Base-by-base conservation (phyloP, 768 basidiomycete genomes). In the Mycena pura region DNA sequence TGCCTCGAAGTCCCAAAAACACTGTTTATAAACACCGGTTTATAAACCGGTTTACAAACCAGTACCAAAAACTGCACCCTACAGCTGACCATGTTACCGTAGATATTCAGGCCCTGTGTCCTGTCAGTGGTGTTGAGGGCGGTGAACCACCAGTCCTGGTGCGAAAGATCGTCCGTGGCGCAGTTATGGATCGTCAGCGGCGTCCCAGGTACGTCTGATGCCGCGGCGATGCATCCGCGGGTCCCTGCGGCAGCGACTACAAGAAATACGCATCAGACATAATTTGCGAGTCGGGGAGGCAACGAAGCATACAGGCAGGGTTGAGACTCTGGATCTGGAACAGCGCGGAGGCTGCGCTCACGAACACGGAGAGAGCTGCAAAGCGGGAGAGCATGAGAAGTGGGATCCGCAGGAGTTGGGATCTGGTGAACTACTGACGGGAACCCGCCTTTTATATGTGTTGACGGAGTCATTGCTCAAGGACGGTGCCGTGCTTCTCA, bases 91-190 rank as follows among this genome's bases (percentile, higher is more conserved):
- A 51, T 51, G 50, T 51, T 51, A 40, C 50, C 38, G 38, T 51
- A 51, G 50, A 51, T 51, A 51, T 51, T 51, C 50, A 51, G 38
- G 15, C 50, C 50, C 50, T 27, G 50, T 51, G 50, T 51, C 36
- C 50, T 5, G 50, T 51, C 50, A 51, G 50, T 40, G 50, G 39
- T 14, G 27, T 51, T 51, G 40, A 50, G 49, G 49, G 49, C 36
- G 49, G 49, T 50, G 49, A 50, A 50, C 49, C 34, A 50, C 49
- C 49, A 50, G 49, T 50, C 49, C 49, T 50, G 49, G 34, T 50
- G 49, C 49, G 49, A 50, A 50, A 50, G 49, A 50, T 50, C 49
- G 49, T 50, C 49, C 49, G 49, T 50, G 49, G 36, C 49, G 49
- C 49, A 50, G 36, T 50, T 50, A 39, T 50, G 49, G 28, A 50